Evolutionary conservation across 225 moss, liverwort and hornwort species (phyloP), one percentile per base, ranked within the genome.

Genomic region (Sphagnum contortum): DNA sequence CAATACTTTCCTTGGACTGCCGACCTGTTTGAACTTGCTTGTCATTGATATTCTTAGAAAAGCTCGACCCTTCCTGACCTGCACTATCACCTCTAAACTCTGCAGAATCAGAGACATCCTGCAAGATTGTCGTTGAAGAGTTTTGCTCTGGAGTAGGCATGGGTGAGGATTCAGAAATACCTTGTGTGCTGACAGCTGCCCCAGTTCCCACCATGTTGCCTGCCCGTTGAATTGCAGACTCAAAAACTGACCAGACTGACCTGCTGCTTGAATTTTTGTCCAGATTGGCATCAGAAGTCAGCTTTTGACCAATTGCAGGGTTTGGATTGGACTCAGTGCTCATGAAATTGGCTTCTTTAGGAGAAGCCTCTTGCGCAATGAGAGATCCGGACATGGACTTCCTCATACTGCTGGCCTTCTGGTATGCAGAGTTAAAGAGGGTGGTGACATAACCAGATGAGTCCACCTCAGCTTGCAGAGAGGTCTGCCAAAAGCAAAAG

Each of bases 161-260:
- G 57, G 54, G 69, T 55, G 68, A 64, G 64, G 75, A 80, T 63
- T 68, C 60, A 48, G 78, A 62, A 3, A 63, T 1, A 67, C 75
- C 56, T 62, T 73, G 71, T 61, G 45, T 47, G 62, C 75, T 75
- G 46, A 66, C 64, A 54, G 67, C 54, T 57, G 73, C 60, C 77
- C 77, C 84, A 69, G 75, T 73, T 61, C 84, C 73, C 57, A 85
- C 78, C 71, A 85, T 81, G 71, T 81, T 71, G 64, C 85, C 81
- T 0, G 85, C 85, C 57, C 76, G 81, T 52, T 85, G 85, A n/a
- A 85, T 71, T 59, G 81, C 85, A 73, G 85, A 85, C 59, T 85
- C 85, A 2, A 85, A 57, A 48, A 85, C 78, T 49, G 75, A 77
- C 85, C 85, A 81, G 64, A 78, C 81, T 60, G 81, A 73, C 47